Conservation (phyloP, 2,329 filamentous ascomycete species). For the Ilyonectria sp. region DNA sequence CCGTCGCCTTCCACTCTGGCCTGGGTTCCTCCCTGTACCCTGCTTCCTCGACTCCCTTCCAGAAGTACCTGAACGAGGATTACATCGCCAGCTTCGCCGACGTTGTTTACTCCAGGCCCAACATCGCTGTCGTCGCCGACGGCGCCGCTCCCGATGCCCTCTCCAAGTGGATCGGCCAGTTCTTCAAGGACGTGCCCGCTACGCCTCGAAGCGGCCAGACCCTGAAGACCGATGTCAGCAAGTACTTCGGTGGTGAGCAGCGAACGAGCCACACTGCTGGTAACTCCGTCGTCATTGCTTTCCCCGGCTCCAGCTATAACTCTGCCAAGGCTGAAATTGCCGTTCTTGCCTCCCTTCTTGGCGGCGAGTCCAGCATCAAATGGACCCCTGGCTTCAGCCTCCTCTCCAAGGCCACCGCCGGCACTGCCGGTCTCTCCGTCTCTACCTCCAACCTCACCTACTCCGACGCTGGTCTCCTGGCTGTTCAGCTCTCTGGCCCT, state of each 20-base stretch:
- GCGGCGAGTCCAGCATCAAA: slow-evolving; percentile 93
- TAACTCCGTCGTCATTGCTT: slow-evolving; percentile 90
- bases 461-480: slow-evolving; percentile 93
- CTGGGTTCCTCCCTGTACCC: slow-evolving; percentile 86
- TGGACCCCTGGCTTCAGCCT: slow-evolving; percentile 95
- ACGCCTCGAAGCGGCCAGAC: slow-evolving; percentile 65
- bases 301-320: slow-evolving; percentile 88
- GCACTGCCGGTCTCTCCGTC: slow-evolving; percentile 76
- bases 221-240: slow-evolving; percentile 76
- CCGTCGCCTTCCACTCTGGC: slow-evolving; percentile 91
- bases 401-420: slow-evolving; percentile 83
- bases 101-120: slow-evolving; percentile 87
- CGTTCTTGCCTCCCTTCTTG: slow-evolving; percentile 90
- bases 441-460: slow-evolving; percentile 86
- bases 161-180: slow-evolving; percentile 91
- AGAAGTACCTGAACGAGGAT: slow-evolving; percentile 85
- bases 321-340: slow-evolving; percentile 91
- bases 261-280: slow-evolving; percentile 83
- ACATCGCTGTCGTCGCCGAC: slow-evolving; percentile 92
- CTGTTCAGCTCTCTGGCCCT: slow-evolving; percentile 84
- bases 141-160: slow-evolving; percentile 84
- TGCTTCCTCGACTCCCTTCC: slow-evolving; percentile 78
- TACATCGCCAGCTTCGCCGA: slow-evolving; percentile 82
- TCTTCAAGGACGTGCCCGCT: slow-evolving; percentile 83
- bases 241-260: slow-evolving; percentile 97